Conservation (phyloP, 805 yeast species). For the Yarrowia sp. region DNA sequence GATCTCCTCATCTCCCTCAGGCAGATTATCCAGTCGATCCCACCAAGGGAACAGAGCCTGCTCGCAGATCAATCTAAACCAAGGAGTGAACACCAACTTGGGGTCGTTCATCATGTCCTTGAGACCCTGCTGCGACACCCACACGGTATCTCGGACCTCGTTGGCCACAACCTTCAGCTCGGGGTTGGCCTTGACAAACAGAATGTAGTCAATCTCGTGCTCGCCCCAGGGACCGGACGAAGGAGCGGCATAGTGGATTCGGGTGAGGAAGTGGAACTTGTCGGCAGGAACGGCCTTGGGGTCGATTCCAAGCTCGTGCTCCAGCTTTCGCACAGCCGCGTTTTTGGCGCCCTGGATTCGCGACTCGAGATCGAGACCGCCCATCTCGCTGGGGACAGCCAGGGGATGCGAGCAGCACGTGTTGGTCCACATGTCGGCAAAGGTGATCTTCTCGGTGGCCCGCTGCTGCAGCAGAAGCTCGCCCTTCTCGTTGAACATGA, state of each 20-base stretch:
- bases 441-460: conserved; percentile 95
- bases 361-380: conserved; percentile 58
- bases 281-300: conserved; percentile 59
- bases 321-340: conserved; percentile 92
- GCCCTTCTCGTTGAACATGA: conserved; percentile 78
- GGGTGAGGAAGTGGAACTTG: conserved; percentile 80
- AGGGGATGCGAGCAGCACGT: conserved; percentile 99
- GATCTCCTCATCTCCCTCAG: conserved; percentile 37
- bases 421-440: conserved; percentile 97
- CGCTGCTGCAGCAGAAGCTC: conserved; percentile 90
- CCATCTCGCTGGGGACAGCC: conserved; percentile 81
- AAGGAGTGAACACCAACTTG: conserved; percentile 84
- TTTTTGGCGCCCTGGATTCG: conserved; percentile 79
- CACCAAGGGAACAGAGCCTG: conserved; percentile 94
- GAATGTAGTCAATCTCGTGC: conserved; percentile 95
- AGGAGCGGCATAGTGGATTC: conserved; percentile 92
- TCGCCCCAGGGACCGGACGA: conserved; percentile 90
- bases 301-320: conserved; percentile 90
- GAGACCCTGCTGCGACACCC: conserved; percentile 73
- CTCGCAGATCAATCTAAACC: conserved; percentile 97
- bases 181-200: conserved; percentile 70
- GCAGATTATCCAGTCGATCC: conserved; percentile 65
- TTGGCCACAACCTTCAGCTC: conserved; percentile 65
- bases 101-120: conserved; percentile 76
- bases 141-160: conserved; percentile 83